A percentile compares a stretch with the other conserved stretches of the same genome.
Conservation (phyloP, 1,284 basidiomycete species). For the Athelia psychrophila region DNA sequence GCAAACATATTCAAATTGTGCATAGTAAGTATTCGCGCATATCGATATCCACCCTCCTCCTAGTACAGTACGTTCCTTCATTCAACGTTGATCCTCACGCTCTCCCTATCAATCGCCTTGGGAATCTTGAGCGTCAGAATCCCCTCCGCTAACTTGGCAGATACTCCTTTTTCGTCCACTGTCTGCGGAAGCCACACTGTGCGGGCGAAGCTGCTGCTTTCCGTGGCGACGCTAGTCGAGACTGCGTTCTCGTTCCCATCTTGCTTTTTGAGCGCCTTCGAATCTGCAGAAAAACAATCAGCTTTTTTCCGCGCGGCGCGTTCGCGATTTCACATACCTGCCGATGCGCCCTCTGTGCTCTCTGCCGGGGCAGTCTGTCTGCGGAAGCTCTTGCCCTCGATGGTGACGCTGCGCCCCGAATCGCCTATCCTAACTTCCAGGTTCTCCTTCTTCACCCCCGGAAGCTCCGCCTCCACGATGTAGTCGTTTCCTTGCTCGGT, state of each 20-base stretch:
- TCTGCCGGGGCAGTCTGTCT: background rate
- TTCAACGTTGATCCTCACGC: background rate
- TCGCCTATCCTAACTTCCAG: slow-evolving; percentile 25
- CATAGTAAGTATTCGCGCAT: too few relatives aligned
- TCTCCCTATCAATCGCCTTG: background rate
- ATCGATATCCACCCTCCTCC: too few relatives aligned
- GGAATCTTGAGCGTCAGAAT: slow-evolving; percentile 15
- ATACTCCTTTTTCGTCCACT: slow-evolving; percentile 19
- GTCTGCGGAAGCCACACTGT: slow-evolving; percentile 23
- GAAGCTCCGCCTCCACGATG: slow-evolving; percentile 24
- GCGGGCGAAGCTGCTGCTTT: slow-evolving; percentile 14
- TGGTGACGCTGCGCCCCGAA: slow-evolving; percentile 22
- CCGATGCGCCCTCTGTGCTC: background rate
- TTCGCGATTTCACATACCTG: too few relatives aligned
- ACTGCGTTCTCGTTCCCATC: background rate
- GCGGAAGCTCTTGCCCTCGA: slow-evolving; percentile 16
- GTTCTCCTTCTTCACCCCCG: slow-evolving; percentile 28
- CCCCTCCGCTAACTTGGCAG: slow-evolving; percentile 23
- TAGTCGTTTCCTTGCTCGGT: slow-evolving; percentile 22
- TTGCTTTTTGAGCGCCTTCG: too few relatives aligned
- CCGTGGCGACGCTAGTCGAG: slow-evolving; percentile 2
- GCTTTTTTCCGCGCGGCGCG: background rate
- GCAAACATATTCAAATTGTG: too few relatives aligned
- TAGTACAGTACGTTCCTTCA: background rate
- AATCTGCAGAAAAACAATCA: too few relatives aligned